A percentile compares a stretch with the other conserved stretches of the same genome.
These are phyloP conservation scores for Penicillium sp. DNA, from an alignment of 2,329 filamentous ascomycete genomes.

Conservation along the genomic window DNA sequence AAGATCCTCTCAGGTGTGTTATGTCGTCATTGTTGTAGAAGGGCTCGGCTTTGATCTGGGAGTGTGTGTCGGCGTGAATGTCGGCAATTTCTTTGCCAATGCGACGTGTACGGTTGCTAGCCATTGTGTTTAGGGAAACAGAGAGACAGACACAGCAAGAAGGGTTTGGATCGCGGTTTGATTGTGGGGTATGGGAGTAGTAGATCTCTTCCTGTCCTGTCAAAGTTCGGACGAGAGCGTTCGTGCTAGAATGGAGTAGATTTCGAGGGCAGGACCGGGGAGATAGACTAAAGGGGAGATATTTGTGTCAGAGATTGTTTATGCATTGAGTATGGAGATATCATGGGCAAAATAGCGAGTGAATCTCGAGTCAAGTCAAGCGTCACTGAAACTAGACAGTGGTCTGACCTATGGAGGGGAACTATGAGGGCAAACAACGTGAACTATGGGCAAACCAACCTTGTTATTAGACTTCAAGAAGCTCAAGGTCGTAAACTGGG, in stretches of 20 bases:
- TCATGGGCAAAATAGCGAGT: background rate
- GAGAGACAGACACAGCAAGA: background rate
- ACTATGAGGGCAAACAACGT: slow-evolving; percentile 16
- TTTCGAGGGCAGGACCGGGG: background rate
- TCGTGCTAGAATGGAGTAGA: background rate
- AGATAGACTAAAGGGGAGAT: background rate
- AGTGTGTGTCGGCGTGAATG: slow-evolving; percentile 65
- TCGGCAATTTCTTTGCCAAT: slow-evolving; percentile 53
- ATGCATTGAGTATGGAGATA: background rate
- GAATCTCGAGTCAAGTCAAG: background rate
- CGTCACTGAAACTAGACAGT: background rate
- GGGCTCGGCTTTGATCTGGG: slow-evolving; percentile 72
- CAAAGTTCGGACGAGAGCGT: background rate
- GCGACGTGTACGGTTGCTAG: slow-evolving; percentile 60
- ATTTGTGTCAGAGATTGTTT: background rate
- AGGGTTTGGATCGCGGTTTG: background rate
- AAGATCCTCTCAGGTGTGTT: slow-evolving; percentile 78
- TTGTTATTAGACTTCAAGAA: background rate
- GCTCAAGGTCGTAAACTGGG: too few species aligned
- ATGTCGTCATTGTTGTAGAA: slow-evolving; percentile 67
- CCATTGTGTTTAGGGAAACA: slow-evolving; percentile 44
- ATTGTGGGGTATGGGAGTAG: background rate
- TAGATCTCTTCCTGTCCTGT: background rate
- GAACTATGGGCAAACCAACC: background rate
- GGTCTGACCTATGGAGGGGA: slow-evolving; percentile 22